Evolutionary conservation across 345 rosid genomes (phyloP).

Genomic region (Toxicodendron radicans): DNA sequence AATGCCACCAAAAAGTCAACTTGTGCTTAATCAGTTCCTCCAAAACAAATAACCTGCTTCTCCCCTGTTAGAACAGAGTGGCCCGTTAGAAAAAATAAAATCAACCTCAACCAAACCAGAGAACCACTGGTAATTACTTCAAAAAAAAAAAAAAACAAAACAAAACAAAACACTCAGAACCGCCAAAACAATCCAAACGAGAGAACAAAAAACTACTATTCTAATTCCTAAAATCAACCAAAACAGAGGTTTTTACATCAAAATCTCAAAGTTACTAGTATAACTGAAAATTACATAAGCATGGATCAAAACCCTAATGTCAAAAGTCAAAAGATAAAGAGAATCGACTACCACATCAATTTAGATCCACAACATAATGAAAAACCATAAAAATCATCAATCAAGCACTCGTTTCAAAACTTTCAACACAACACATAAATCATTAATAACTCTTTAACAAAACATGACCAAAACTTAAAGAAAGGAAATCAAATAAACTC

Average conservation of each 20-base stretch:
- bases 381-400: constrained; percentile 12
- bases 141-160: constrained; percentile 2
- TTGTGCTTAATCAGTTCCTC: constrained; percentile 12
- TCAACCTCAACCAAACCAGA: constrained; percentile 1
- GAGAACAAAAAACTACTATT: background rate
- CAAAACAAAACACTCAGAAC: background rate
- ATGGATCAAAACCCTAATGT: constrained; percentile 38
- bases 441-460: background rate
- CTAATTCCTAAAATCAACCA: background rate
- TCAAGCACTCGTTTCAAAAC: background rate
- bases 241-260: constrained; percentile 1
- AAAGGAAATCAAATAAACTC: constrained; percentile 16
- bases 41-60: constrained; percentile 15
- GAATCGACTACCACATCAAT: background rate
- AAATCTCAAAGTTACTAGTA: background rate
- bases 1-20: constrained; percentile 3
- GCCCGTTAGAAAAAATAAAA: constrained; percentile 9
- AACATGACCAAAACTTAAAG: background rate
- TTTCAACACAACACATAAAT: background rate
- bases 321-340: constrained; percentile 3
- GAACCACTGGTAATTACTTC: background rate
- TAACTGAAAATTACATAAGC: background rate
- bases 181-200: background rate
- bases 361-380: background rate
- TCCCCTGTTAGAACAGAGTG: constrained; percentile 24